These are phyloP conservation scores for Trapa bicornis DNA, from an alignment of 345 rosid genomes.

Conservation along the genomic window DNA sequence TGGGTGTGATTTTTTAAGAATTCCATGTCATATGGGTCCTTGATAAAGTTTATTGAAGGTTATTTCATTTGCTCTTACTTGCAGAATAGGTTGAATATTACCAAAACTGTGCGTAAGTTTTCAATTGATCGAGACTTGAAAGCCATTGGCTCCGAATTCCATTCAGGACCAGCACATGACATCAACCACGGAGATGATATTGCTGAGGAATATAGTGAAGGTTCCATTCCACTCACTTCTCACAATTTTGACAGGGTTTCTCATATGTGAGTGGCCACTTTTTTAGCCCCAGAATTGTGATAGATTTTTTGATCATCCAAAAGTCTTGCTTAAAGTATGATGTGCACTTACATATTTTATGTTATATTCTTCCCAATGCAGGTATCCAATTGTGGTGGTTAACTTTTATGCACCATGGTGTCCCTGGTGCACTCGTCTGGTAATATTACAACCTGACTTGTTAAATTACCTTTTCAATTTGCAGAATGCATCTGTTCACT, in stretches of 20 bases:
- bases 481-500: neutral
- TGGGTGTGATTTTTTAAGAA: neutral
- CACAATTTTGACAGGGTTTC: conserved; percentile 56
- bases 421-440: conserved; percentile 92
- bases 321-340: conserved; percentile 1
- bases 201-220: conserved; percentile 55
- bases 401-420: conserved; percentile 99
- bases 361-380: conserved; percentile 24
- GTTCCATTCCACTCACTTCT: conserved; percentile 41
- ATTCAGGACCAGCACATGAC: conserved; percentile 41
- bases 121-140: conserved; percentile 71
- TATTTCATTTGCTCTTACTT: conserved; percentile 17
- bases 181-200: conserved; percentile 81
- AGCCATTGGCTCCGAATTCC: conserved; percentile 80
- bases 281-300: conserved; percentile 7
- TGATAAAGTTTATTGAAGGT: neutral
- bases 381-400: conserved; percentile 76
- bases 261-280: conserved; percentile 50
- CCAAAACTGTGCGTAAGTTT: conserved; percentile 85
- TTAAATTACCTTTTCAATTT: neutral
- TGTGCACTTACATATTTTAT: neutral
- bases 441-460: conserved; percentile 18
- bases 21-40: neutral
- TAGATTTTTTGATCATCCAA: neutral
- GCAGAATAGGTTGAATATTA: conserved; percentile 97